Percentiles rank a stretch among this genome's conserved stretches.
Evolutionary conservation across 2,329 filamentous ascomycete species (phyloP).

Genomic region (Penicillium sp.): DNA sequence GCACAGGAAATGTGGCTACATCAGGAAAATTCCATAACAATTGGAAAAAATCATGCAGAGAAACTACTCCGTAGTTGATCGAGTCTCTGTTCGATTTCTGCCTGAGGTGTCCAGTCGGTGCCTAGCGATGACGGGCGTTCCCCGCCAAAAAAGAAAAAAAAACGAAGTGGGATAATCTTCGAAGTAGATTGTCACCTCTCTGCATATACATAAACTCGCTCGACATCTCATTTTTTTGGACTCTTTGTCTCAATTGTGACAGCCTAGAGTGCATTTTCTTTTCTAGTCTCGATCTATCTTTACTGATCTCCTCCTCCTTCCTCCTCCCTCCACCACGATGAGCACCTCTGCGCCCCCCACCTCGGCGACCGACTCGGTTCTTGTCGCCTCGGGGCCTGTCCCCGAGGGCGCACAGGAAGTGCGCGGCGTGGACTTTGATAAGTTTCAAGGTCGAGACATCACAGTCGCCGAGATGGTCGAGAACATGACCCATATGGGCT

Average conservation of each 20-base stretch:
- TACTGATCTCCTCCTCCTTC: constrained; percentile 43
- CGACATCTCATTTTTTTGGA: not conserved
- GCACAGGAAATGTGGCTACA: too few relatives aligned
- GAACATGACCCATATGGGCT: constrained; percentile 84
- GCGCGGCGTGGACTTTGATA: constrained; percentile 89
- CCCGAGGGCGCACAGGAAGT: constrained; percentile 78
- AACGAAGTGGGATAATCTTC: not conserved
- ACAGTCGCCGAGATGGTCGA: constrained; percentile 82
- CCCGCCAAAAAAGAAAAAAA: constrained; percentile 18
- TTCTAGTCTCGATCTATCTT: not conserved
- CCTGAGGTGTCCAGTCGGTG: not conserved
- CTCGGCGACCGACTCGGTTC: constrained; percentile 74
- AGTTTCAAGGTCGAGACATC: constrained; percentile 68
- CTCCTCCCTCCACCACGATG: constrained; percentile 11
- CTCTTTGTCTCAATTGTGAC: not conserved
- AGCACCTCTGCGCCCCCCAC: constrained; percentile 53
- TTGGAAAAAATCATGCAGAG: too few relatives aligned
- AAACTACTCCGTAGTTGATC: not conserved
- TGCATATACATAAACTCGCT: not conserved
- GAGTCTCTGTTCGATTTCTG: not conserved
- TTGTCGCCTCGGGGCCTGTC: constrained; percentile 80
- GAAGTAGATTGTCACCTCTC: not conserved
- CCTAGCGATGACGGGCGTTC: constrained; percentile 8
- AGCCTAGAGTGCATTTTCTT: not conserved
- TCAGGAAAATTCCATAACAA: too few relatives aligned